A percentile compares a stretch with the other conserved stretches of the same genome.
Evolutionary conservation across 805 yeast species (phyloP).

Genomic region (Suhomyces emberorum): DNA sequence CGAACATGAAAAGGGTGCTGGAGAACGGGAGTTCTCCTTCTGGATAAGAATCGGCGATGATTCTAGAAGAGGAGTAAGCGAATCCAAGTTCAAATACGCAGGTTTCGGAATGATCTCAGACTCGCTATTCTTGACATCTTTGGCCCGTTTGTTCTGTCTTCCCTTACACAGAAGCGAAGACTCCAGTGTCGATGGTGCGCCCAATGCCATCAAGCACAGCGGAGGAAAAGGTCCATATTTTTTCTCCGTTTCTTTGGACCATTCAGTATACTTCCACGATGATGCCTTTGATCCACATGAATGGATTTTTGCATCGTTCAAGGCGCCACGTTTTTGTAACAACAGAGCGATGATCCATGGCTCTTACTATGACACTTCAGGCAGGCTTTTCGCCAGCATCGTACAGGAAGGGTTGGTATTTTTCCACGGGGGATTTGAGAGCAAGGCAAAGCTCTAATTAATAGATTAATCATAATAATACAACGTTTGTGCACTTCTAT

Average conservation of each 20-base stretch:
- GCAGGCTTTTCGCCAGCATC: slow-evolving; percentile 28
- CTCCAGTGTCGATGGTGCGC: background rate
- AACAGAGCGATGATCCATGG: slow-evolving; percentile 30
- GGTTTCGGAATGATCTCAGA: slow-evolving; percentile 33
- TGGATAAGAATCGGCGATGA: slow-evolving; percentile 29
- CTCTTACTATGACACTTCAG: slow-evolving; percentile 26
- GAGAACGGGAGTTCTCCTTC: slow-evolving; percentile 31
- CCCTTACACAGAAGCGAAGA: slow-evolving; percentile 13
- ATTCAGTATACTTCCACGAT: slow-evolving; percentile 34
- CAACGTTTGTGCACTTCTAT: too few species aligned
- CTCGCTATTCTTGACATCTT: slow-evolving; percentile 28
- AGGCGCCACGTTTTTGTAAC: slow-evolving; percentile 27
- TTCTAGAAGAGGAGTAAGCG: background rate
- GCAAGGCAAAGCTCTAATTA: slow-evolving; percentile 17
- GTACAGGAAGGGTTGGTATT: slow-evolving; percentile 36
- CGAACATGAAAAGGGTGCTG: slow-evolving; percentile 22
- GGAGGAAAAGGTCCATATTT: slow-evolving; percentile 23
- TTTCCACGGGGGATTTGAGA: slow-evolving; percentile 18
- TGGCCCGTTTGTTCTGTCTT: slow-evolving; percentile 27
- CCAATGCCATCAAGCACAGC: slow-evolving; percentile 2
- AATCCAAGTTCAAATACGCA: slow-evolving; percentile 21
- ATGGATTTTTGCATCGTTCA: slow-evolving; percentile 29
- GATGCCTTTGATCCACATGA: slow-evolving; percentile 31
- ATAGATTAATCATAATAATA: too few species aligned
- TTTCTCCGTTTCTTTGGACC: slow-evolving; percentile 33